Evolutionary conservation across 1,284 basidiomycete genomes (phyloP).

Genomic region (Takashimella tepidaria): DNA sequence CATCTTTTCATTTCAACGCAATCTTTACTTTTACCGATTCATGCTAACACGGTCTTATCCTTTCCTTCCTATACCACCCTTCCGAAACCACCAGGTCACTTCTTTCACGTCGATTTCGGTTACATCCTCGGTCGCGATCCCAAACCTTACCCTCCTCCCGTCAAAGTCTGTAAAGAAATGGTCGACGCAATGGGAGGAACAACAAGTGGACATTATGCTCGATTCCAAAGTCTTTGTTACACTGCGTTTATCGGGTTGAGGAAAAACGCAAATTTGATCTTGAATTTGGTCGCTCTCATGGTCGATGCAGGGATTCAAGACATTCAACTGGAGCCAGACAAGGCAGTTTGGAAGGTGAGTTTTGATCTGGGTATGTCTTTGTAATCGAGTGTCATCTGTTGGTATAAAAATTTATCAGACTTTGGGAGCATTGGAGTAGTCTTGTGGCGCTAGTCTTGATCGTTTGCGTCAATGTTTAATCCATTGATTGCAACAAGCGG

Average conservation of each 20-base stretch:
- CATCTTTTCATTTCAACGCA: no score
- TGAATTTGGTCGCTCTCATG: slow-evolving; percentile 96
- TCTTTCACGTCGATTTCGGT: slow-evolving; percentile 96
- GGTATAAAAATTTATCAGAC: no score
- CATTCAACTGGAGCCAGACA: slow-evolving; percentile 71
- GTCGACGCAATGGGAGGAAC: slow-evolving; percentile 98
- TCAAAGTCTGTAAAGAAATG: slow-evolving; percentile 99
- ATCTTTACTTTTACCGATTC: no score
- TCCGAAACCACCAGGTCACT: slow-evolving; percentile 56
- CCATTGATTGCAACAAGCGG: no score
- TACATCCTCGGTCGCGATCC: slow-evolving; percentile 98
- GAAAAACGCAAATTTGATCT: slow-evolving; percentile 95
- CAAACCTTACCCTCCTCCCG: slow-evolving; percentile 94
- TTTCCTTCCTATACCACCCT: not conserved
- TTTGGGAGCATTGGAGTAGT: no score
- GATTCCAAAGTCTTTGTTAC: slow-evolving; percentile 94
- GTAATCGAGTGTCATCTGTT: no score
- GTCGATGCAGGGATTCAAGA: slow-evolving; percentile 97
- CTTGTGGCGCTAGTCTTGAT: no score
- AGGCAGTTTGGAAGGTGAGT: slow-evolving; percentile 55
- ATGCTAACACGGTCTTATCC: no score
- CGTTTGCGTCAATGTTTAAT: no score
- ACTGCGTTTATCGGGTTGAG: slow-evolving; percentile 93
- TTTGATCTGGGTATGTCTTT: no score
- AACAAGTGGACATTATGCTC: slow-evolving; percentile 82